These are phyloP conservation scores for Metarhizium humberi DNA, from an alignment of 2,329 filamentous ascomycete species.

Conservation along the genomic window DNA sequence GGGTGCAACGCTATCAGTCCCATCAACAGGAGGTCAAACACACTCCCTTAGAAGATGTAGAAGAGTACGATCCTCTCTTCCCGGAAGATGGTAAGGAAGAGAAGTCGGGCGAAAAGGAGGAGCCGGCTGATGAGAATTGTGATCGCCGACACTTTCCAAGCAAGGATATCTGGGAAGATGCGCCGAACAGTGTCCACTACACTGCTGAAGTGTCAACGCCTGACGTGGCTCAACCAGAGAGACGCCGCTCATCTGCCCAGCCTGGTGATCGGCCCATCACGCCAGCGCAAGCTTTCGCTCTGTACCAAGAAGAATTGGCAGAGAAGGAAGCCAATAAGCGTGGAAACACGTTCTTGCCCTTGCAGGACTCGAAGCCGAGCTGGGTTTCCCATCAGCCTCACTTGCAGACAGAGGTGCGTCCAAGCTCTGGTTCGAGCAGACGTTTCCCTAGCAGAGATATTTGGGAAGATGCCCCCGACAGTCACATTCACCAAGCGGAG, in stretches of 20 bases:
- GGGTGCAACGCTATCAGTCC: conserved; percentile 45
- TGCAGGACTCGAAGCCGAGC: conserved; percentile 25
- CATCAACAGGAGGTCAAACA: conserved; percentile 42
- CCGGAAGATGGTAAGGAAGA: conserved; percentile 60
- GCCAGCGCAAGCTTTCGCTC: conserved; percentile 56
- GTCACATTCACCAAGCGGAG: conserved; percentile 68
- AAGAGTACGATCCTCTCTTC: conserved; percentile 93
- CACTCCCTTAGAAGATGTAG: conserved; percentile 75
- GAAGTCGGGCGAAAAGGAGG: conserved; percentile 14
- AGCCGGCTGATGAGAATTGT: conserved; percentile 35
- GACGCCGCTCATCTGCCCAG: conserved; percentile 20
- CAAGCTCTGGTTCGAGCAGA: conserved; percentile 43
- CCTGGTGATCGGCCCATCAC: conserved; percentile 36
- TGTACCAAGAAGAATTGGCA: conserved; percentile 55
- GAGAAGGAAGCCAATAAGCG: conserved; percentile 37
- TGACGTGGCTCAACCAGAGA: conserved; percentile 34
- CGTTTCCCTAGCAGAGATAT: conserved; percentile 88
- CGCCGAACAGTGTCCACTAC: conserved; percentile 72
- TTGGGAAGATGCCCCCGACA: conserved; percentile 90
- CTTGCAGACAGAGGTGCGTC: conserved; percentile 40
- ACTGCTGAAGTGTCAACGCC: conserved; percentile 79
- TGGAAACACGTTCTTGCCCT: conserved; percentile 18
- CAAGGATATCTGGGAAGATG: conserved; percentile 95
- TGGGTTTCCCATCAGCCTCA: conserved; percentile 40
- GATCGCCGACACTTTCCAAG: conserved; percentile 73